Percentiles rank a stretch among this genome's conserved stretches.
These are phyloP conservation scores for Aulographum hederae DNA, from an alignment of 2,329 filamentous ascomycete species.

Conservation along the genomic window DNA sequence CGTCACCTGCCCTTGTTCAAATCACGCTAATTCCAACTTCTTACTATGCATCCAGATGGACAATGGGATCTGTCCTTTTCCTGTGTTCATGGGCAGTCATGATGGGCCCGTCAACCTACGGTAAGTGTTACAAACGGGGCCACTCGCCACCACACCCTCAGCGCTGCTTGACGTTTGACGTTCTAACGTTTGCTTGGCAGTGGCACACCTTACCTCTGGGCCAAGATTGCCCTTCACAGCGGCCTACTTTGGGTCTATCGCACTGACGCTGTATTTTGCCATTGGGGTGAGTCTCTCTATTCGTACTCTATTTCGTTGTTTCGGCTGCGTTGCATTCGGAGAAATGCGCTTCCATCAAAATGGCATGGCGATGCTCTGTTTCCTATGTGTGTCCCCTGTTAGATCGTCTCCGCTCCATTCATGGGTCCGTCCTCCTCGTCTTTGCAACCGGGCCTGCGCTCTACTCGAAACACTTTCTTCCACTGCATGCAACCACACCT, in stretches of 20 bases:
- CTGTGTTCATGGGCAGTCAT: conserved; percentile 82
- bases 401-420: too few species aligned
- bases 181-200: conserved; percentile 12
- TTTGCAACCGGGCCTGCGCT: too few species aligned
- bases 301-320: too few species aligned
- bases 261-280: conserved; percentile 77
- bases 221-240: conserved; percentile 81
- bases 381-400: too few species aligned
- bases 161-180: conserved; percentile 4
- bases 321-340: too few species aligned
- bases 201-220: conserved; percentile 67
- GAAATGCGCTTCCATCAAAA: too few species aligned
- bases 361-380: too few species aligned
- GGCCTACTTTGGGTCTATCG: conserved; percentile 87
- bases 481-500: too few species aligned
- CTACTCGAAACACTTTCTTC: too few species aligned
- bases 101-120: conserved; percentile 76
- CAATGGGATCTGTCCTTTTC: conserved; percentile 79
- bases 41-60: conserved; percentile 50
- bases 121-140: conserved; percentile 18
- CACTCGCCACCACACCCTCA: too few species aligned
- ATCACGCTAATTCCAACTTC: too few species aligned
- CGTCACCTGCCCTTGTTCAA: background rate
- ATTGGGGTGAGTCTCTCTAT: conserved; percentile 57
- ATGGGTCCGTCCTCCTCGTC: too few species aligned